phyloP scores from a whole-genome alignment of 1,284 basidiomycete genomes.

The Somion occarium region DNA sequence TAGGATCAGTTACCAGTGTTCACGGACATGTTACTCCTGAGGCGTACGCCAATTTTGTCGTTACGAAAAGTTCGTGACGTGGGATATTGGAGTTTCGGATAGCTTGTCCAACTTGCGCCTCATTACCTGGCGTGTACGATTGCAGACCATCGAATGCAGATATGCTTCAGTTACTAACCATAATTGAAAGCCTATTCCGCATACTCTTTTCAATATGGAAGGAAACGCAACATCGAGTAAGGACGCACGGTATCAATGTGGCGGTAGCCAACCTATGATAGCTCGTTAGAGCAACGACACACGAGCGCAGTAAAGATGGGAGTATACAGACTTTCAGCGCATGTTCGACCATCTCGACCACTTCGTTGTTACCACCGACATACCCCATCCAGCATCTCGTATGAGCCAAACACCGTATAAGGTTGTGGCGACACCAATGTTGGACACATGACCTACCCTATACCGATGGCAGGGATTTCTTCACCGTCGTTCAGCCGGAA shows the following conservation, averaged over 20 bases:
- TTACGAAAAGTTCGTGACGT: constrained; percentile 34
- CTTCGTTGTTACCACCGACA: constrained; percentile 11
- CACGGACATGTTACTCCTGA: background rate
- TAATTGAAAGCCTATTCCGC: constrained; percentile 7
- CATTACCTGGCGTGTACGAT: constrained; percentile 27
- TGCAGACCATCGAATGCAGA: no score
- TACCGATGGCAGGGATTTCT: constrained; percentile 15
- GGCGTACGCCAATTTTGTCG: constrained; percentile 16
- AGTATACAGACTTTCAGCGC: constrained; percentile 14
- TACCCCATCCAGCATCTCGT: constrained; percentile 16
- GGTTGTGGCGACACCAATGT: background rate
- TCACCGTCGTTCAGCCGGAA: constrained; percentile 16
- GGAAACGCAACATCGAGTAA: background rate
- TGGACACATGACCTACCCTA: constrained; percentile 12
- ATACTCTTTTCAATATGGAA: no score
- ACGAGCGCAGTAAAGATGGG: background rate
- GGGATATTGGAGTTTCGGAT: constrained; percentile 29
- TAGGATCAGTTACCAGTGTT: background rate
- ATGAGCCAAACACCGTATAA: no score
- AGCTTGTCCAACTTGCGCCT: constrained; percentile 32
- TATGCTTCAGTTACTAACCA: background rate
- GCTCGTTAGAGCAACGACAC: no score
- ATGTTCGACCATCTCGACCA: constrained; percentile 13
- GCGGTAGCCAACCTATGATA: constrained; percentile 12
- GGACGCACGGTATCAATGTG: constrained; percentile 12